Base-by-base conservation (phyloP, 371 early-diverging fungal species). In the Chytridium lagenaria region DNA sequence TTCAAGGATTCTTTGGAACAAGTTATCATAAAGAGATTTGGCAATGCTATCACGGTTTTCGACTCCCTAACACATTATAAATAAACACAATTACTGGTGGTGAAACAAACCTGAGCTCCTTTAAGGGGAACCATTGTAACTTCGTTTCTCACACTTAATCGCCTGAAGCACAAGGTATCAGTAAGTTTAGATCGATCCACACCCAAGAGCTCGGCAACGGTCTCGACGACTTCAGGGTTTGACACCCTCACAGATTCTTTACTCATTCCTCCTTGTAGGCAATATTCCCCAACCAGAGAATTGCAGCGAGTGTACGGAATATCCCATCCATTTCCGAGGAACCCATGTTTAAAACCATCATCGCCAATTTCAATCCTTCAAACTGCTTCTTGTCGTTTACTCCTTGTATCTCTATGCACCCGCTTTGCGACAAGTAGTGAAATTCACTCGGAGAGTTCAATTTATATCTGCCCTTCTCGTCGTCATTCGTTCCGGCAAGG, bases 1-100 rank as follows among this genome's bases (percentile, higher is more conserved):
- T 61, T 80, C 82, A 63, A 92, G 81, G 36, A 90, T 70, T 28
- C 79, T 67, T 72, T 84, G 81, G 78, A 92, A 92, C 50, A 92
- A 71, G 59, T 78, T 82, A 57, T 88, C 88, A 72, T 92, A 92
- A 1, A 83, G 40, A 36, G 75, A 69, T 68, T 86, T 87, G 30
- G 86, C 83, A 44, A 87, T 78, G n/a, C 83, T 78, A 77, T 87
- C 86, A 1, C 87, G 75, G 34, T 72, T 78, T 52, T 84, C 84
- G 0, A 55, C 74, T 1, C 83, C 86, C 81, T 89, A 28, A 1
- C 59, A 49, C 12, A 50, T 59, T 28, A 36, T 38, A 10, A 52
- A 36, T 55, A 28, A 69, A n/a, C 1, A 34, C 36, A 15, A 63
- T 23, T 23, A 37, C 28, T 55, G 23, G 16, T 61, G 2, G 19